Conservation (phyloP, 2,329 filamentous ascomycete species). For the Fusarium newnesense region DNA sequence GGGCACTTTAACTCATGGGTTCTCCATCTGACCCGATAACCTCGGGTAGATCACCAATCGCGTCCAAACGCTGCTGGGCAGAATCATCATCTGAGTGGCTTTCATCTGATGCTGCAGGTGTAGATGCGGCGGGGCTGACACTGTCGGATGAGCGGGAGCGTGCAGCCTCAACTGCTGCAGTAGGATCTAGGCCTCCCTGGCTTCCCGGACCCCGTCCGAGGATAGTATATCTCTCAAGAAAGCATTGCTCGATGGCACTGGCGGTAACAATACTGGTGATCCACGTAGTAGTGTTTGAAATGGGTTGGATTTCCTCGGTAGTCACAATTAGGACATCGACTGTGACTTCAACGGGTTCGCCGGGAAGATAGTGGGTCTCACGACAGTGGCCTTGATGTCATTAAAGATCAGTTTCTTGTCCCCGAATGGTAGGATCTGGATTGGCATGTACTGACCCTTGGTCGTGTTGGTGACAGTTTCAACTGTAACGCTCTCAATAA, state of each 20-base stretch:
- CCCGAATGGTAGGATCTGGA: rapidly evolving
- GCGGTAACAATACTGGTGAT: rapidly evolving
- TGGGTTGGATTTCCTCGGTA: neutral
- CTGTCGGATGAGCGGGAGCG: neutral
- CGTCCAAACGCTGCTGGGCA: rapidly evolving
- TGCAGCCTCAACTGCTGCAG: neutral
- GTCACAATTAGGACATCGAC: neutral
- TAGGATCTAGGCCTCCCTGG: rapidly evolving
- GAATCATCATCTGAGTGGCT: neutral
- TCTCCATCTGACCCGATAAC: neutral
- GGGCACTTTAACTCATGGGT: rapidly evolving
- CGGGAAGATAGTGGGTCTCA: neutral
- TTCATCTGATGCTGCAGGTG: neutral
- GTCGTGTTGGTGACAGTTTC: rapidly evolving
- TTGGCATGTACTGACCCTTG: rapidly evolving
- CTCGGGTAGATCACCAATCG: rapidly evolving
- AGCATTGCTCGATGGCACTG: neutral
- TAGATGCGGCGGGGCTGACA: neutral
- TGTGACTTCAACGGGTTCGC: rapidly evolving
- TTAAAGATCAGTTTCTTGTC: neutral
- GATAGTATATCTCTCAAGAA: neutral
- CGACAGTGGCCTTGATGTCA: neutral
- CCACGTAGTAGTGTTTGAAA: rapidly evolving
- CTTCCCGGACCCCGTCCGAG: neutral
- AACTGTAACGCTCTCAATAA: rapidly evolving